These are phyloP conservation scores for Aspergillus bertholletiae DNA, from an alignment of 495 filamentous ascomycete species.

Conservation along the genomic window DNA sequence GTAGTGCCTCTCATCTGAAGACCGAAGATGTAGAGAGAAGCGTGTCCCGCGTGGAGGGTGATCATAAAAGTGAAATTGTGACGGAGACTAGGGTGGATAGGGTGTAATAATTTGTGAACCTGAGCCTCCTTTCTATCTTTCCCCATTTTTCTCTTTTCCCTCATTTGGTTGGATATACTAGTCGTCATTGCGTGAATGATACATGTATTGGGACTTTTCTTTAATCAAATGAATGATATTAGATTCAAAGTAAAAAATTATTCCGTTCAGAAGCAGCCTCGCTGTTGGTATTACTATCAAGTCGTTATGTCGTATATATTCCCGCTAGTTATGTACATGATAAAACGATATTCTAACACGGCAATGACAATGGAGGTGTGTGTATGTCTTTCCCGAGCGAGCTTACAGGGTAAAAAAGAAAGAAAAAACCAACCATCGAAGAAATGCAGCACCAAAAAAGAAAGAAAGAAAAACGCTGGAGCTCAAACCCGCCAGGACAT, in stretches of 20 bases:
- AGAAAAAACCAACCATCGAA: not conserved
- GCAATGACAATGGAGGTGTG: not conserved
- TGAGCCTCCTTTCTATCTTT: not conserved
- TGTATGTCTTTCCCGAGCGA: not conserved
- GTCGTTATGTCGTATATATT: constrained; percentile 9
- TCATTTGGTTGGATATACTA: not conserved
- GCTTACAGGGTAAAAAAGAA: too few species aligned
- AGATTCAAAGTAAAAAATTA: not conserved
- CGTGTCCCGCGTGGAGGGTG: not conserved
- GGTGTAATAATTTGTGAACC: constrained; percentile 1
- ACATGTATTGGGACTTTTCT: too few species aligned
- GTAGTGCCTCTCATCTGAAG: constrained; percentile 19
- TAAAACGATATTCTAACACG: not conserved
- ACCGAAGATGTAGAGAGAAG: constrained; percentile 17
- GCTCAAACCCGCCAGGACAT: not conserved
- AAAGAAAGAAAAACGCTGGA: not conserved
- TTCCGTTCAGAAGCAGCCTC: not conserved
- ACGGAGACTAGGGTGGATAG: constrained; percentile 10
- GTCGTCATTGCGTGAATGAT: not conserved
- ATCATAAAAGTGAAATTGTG: constrained; percentile 4
- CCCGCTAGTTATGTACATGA: constrained; percentile 8
- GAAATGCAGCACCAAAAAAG: not conserved
- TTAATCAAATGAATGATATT: not conserved
- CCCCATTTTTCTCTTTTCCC: not conserved
- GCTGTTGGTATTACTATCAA: too few species aligned